A percentile compares a stretch with the other conserved stretches of the same genome.
Evolutionary conservation across 176 grass and related monocot genomes (phyloP).

Genomic region (sorghum (Sorghum bicolor)): Sorghum_bicolor_NCBIv3 NC_012872.2:63194001-63194500

Average conservation of each 20-base stretch:
- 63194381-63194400: background rate
- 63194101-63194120: no score
- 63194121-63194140: no score
- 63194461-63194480: constrained; percentile 8
- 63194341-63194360: constrained; percentile 38
- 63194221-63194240: constrained; percentile 94
- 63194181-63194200: constrained; percentile 98
- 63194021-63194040: background rate
- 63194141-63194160: background rate
- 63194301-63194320: constrained; percentile 92
- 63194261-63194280: constrained; percentile 92
- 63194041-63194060: background rate
- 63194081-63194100: no score
- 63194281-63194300: constrained; percentile 95
- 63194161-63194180: constrained; percentile 20
- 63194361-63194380: background rate
- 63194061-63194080: background rate
- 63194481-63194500: constrained; percentile 48
- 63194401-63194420: background rate
- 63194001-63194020: background rate
- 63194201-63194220: constrained; percentile 96
- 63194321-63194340: constrained; percentile 94
- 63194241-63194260: constrained; percentile 99
- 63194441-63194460: background rate
- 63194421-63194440: background rate